Evolutionary conservation across 768 basidiomycete species (phyloP).

Genomic region (Leccinellum albellum): DNA sequence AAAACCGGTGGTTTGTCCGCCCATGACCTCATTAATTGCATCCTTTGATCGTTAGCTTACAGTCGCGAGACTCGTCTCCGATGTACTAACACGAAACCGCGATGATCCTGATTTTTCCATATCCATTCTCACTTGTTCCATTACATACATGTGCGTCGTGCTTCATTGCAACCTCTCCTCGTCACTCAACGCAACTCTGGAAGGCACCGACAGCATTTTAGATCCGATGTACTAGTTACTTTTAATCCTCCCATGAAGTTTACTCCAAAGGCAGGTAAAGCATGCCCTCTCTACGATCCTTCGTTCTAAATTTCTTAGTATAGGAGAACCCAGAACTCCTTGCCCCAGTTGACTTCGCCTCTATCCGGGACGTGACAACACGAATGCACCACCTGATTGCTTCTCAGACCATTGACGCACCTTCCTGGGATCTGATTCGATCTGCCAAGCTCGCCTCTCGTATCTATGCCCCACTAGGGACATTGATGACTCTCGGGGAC

Average conservation of each 20-base stretch:
- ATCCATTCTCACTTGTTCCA: constrained; percentile 69
- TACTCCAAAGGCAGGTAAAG: constrained; percentile 48
- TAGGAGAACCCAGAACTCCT: constrained; percentile 72
- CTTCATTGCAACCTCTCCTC: background rate
- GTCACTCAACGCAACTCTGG: constrained; percentile 5
- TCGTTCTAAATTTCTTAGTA: constrained; percentile 1
- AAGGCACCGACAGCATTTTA: constrained; percentile 83
- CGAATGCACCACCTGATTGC: constrained; percentile 67
- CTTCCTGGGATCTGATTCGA: constrained; percentile 77
- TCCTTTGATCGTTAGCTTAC: background rate
- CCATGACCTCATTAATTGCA: background rate
- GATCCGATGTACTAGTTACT: constrained; percentile 83
- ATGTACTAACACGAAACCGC: constrained; percentile 66
- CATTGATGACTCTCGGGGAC: constrained; percentile 79
- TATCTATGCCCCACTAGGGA: constrained; percentile 87
- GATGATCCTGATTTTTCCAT: constrained; percentile 69
- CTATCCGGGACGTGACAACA: constrained; percentile 58
- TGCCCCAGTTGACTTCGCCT: constrained; percentile 57
- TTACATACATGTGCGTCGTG: constrained; percentile 68
- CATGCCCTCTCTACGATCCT: background rate
- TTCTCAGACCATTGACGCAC: constrained; percentile 77
- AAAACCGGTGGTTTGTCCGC: constrained; percentile 73
- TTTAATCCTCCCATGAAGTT: constrained; percentile 72
- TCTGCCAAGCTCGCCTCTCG: constrained; percentile 72
- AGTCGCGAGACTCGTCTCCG: constrained; percentile 82